phyloP scores from a whole-genome alignment of 1,139 yeast genomes.

The Yamadazyma dushanensis region DNA sequence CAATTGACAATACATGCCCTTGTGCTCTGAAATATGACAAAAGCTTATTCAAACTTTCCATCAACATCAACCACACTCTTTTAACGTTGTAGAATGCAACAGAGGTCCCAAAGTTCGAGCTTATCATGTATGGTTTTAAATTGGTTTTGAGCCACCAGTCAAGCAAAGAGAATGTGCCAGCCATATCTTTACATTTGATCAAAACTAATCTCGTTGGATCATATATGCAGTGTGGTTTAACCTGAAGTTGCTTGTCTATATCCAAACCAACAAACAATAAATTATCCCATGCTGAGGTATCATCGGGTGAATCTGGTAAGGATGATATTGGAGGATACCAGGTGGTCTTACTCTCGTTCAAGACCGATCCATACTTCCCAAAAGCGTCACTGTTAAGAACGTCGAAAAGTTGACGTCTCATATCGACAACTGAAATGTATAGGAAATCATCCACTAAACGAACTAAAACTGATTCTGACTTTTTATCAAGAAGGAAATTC shows the following conservation, averaged over 20 bases:
- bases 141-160: slow-evolving; percentile 19
- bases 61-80: slow-evolving; percentile 13
- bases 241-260: slow-evolving; percentile 21
- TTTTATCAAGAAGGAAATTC: slow-evolving; percentile 21
- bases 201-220: slow-evolving; percentile 14
- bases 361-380: slow-evolving; percentile 52
- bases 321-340: slow-evolving; percentile 15
- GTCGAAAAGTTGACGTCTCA: slow-evolving; percentile 20
- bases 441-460: slow-evolving; percentile 88
- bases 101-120: slow-evolving; percentile 12
- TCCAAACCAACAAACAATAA: slow-evolving; percentile 34
- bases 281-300: neutral
- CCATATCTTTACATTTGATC: slow-evolving; percentile 18
- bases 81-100: slow-evolving; percentile 12
- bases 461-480: slow-evolving; percentile 40
- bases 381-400: slow-evolving; percentile 36
- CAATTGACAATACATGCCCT: neutral
- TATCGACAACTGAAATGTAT: slow-evolving; percentile 49
- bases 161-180: slow-evolving; percentile 14
- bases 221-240: slow-evolving; percentile 10
- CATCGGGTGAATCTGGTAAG: neutral
- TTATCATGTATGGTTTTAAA: slow-evolving; percentile 15
- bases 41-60: slow-evolving; percentile 9
- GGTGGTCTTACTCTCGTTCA: slow-evolving; percentile 58
- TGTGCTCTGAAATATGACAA: neutral